Conservation (phyloP, 352 stramenopile species). For the Pseudoperonospora humuli region DNA sequence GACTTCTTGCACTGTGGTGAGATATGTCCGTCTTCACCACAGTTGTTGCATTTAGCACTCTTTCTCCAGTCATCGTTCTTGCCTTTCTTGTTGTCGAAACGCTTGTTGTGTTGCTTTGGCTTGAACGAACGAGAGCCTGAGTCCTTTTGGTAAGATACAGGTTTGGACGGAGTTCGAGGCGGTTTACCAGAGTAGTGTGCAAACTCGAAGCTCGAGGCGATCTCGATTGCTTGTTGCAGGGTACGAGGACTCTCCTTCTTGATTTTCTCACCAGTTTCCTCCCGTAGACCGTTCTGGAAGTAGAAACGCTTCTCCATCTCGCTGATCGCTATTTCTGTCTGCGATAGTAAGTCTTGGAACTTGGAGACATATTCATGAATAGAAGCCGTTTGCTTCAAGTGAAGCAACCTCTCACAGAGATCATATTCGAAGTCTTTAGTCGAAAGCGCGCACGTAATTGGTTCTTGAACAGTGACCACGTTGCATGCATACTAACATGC, state of each 20-base stretch:
- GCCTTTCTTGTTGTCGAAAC: neutral
- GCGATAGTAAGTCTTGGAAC: too few relatives aligned
- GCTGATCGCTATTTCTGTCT: too few relatives aligned
- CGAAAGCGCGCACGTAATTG: neutral
- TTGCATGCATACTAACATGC: neutral
- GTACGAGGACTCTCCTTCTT: constrained; percentile 13
- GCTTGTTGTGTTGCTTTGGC: too few relatives aligned
- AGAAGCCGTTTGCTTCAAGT: neutral
- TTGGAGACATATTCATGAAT: too few relatives aligned
- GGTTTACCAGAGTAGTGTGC: constrained; percentile 8
- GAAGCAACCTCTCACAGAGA: neutral
- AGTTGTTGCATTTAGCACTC: constrained; percentile 13
- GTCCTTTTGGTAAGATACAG: too few relatives aligned
- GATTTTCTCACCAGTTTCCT: constrained; percentile 13
- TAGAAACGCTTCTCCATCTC: constrained; percentile 18
- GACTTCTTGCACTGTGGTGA: neutral
- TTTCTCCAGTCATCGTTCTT: constrained; percentile 13
- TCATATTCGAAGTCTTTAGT: neutral
- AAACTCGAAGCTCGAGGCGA: constrained; percentile 9
- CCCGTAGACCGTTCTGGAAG: constrained; percentile 11
- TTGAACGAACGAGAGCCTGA: too few relatives aligned
- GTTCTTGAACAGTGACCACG: neutral
- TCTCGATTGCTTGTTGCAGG: constrained; percentile 6
- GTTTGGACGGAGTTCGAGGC: neutral
- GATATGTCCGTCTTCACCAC: neutral